These are phyloP conservation scores for Pseudocercospora macadamiae DNA, from an alignment of 2,329 filamentous ascomycete genomes.

Conservation along the genomic window DNA sequence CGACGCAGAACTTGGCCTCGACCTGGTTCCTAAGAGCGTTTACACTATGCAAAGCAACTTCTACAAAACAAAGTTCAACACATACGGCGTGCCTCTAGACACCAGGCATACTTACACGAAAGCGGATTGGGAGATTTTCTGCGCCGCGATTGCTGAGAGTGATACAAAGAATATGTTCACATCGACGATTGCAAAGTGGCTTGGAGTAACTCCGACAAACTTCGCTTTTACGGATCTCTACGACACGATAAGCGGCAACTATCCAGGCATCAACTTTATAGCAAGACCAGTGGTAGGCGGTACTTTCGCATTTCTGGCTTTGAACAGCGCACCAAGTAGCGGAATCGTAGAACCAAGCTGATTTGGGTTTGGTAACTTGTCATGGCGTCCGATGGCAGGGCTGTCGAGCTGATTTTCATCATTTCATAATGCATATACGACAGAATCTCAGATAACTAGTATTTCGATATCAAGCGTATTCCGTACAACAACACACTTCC, in stretches of 20 bases:
- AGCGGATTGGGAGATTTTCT: slow-evolving; percentile 57
- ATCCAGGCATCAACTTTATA: slow-evolving; percentile 44
- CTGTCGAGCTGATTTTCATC: not conserved
- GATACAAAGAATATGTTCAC: slow-evolving; percentile 54
- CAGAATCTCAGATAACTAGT: too few relatives aligned
- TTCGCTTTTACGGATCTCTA: slow-evolving; percentile 57
- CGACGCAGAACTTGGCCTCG: slow-evolving; percentile 51
- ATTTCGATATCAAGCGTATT: too few relatives aligned
- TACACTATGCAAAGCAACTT: slow-evolving; percentile 59
- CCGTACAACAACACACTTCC: too few relatives aligned
- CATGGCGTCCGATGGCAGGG: too few relatives aligned
- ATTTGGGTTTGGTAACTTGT: too few relatives aligned
- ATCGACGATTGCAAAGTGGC: slow-evolving; percentile 51
- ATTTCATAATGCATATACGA: too few relatives aligned
- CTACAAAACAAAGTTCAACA: slow-evolving; percentile 54
- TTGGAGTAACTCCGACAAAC: slow-evolving; percentile 53
- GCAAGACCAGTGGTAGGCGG: slow-evolving; percentile 58
- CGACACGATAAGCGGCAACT: slow-evolving; percentile 49
- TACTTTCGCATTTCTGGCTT: slow-evolving; percentile 52
- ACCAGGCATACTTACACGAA: slow-evolving; percentile 49
- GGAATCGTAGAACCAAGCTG: slow-evolving; percentile 15
- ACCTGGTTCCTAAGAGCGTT: slow-evolving; percentile 54
- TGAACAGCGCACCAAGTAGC: slow-evolving; percentile 35
- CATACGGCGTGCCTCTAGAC: slow-evolving; percentile 58
- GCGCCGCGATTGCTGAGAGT: slow-evolving; percentile 49